Conservation (phyloP, 2,329 filamentous ascomycete species). For the Ophiostoma sp. region DNA sequence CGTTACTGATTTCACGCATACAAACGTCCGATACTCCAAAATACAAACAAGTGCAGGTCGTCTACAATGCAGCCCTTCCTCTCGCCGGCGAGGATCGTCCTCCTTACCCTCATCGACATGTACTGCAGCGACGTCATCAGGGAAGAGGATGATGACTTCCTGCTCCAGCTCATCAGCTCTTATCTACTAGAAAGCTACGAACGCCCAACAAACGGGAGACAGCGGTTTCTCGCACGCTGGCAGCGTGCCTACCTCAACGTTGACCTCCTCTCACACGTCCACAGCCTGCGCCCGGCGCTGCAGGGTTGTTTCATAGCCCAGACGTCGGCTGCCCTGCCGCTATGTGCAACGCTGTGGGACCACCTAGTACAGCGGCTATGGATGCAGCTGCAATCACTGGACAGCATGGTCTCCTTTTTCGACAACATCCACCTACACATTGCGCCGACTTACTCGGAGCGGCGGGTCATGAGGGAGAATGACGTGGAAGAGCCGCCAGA, state of each 20-base stretch:
- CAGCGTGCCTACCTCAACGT: conserved; percentile 46
- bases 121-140: conserved; percentile 63
- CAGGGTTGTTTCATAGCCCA: conserved; percentile 21
- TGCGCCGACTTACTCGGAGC: conserved; percentile 56
- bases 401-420: conserved; percentile 62
- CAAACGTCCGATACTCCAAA: neutral
- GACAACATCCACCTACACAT: conserved; percentile 63
- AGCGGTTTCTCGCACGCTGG: conserved; percentile 38
- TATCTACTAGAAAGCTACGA: conserved; percentile 45
- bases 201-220: conserved; percentile 27
- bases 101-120: conserved; percentile 73
- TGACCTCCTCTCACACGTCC: conserved; percentile 42
- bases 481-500: conserved; percentile 42
- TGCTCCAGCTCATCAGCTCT: conserved; percentile 39
- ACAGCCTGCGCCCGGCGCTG: conserved; percentile 23
- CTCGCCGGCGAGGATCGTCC: conserved; percentile 58
- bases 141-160: conserved; percentile 38
- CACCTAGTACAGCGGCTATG: conserved; percentile 67
- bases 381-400: conserved; percentile 68
- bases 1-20: neutral
- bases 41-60: too few species aligned
- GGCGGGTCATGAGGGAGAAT: conserved; percentile 49
- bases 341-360: conserved; percentile 60
- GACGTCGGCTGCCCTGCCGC: conserved; percentile 51
- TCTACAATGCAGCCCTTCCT: conserved; percentile 24